phyloP scores from a whole-genome alignment of 257 asterid species.

The Verbena officinalis region DNA sequence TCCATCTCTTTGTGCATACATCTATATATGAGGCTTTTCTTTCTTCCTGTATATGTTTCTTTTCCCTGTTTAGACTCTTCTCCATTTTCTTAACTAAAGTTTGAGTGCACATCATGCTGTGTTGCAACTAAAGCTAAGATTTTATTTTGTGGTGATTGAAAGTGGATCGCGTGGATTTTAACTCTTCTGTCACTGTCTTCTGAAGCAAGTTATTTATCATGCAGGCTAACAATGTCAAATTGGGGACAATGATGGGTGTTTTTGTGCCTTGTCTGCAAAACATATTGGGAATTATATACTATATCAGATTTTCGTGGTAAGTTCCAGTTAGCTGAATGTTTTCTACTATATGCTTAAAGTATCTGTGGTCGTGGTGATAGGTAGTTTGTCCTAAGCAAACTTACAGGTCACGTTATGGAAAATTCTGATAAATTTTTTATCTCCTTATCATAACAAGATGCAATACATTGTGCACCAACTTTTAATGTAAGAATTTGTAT shows the following conservation, averaged over 20 bases:
- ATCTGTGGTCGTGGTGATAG: slow-evolving; percentile 9
- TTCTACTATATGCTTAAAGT: slow-evolving; percentile 9
- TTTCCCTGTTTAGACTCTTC: background rate
- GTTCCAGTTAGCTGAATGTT: slow-evolving; percentile 25
- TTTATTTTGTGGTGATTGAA: slow-evolving; percentile 23
- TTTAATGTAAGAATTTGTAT: background rate
- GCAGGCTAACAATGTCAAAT: slow-evolving; percentile 71
- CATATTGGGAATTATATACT: slow-evolving; percentile 95
- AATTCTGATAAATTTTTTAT: no score
- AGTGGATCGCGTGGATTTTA: slow-evolving; percentile 3
- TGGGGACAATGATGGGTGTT: slow-evolving; percentile 98
- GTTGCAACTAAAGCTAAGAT: background rate
- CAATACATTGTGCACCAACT: background rate
- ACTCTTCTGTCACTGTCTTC: slow-evolving; percentile 23
- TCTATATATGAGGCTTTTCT: no score
- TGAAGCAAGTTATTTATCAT: slow-evolving; percentile 33
- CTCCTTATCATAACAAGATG: no score
- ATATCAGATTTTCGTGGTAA: slow-evolving; percentile 94
- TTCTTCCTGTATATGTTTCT: no score
- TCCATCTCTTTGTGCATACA: background rate
- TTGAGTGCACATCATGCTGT: background rate
- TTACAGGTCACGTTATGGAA: no score
- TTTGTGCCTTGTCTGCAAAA: slow-evolving; percentile 96
- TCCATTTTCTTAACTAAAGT: background rate
- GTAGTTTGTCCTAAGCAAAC: no score